Evolutionary conservation across 169 alveolate genomes (phyloP).

Genomic region (Plasmodium ovale): DNA sequence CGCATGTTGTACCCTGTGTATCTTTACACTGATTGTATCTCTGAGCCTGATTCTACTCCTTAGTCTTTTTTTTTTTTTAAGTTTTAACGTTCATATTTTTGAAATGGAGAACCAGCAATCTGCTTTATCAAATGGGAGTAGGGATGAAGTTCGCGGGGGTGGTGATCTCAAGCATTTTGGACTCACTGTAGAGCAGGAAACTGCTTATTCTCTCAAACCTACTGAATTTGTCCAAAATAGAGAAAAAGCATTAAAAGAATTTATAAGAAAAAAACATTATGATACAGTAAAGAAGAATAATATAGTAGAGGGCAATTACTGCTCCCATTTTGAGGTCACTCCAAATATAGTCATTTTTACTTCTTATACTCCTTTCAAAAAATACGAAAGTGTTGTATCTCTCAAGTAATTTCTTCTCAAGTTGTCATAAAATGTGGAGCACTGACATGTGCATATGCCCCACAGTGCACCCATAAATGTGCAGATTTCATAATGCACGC

Average conservation of each 20-base stretch:
- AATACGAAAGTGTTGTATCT: constrained; percentile 48
- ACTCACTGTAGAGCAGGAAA: background rate
- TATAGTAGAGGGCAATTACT: constrained; percentile 9
- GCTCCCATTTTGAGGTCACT: constrained; percentile 30
- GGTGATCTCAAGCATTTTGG: background rate
- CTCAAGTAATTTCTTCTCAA: constrained; percentile 43
- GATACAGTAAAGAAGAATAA: constrained; percentile 16
- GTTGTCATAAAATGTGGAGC: background rate
- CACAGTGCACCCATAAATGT: background rate
- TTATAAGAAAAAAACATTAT: constrained; percentile 46
- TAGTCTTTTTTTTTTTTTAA: background rate
- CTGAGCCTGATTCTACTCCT: background rate
- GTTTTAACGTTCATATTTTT: constrained; percentile 6
- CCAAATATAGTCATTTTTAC: constrained; percentile 65
- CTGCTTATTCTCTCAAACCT: constrained; percentile 27
- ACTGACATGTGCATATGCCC: background rate
- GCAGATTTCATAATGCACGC: too few species aligned
- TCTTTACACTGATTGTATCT: background rate
- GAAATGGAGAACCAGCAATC: constrained; percentile 39
- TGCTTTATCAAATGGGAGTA: background rate
- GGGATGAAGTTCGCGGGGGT: background rate
- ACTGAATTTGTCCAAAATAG: constrained; percentile 32
- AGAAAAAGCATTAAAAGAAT: constrained; percentile 45
- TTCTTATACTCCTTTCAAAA: constrained; percentile 52
- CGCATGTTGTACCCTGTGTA: too few species aligned